phyloP scores from a whole-genome alignment of 495 filamentous ascomycete genomes.

The Penicillium robsamsonii region DNA sequence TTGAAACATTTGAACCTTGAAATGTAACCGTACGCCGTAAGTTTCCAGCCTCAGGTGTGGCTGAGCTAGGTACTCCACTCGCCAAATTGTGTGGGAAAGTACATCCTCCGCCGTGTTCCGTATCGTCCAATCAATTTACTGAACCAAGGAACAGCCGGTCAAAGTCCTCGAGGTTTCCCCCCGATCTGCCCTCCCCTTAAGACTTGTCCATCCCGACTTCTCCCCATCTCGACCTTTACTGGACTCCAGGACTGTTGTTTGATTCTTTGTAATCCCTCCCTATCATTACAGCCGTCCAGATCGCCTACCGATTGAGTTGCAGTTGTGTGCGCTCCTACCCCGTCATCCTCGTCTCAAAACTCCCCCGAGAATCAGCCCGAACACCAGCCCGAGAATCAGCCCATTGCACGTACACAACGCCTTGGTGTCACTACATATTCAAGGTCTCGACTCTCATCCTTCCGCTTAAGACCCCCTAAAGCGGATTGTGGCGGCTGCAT shows the following conservation, averaged over 20 bases:
- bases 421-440: not conserved
- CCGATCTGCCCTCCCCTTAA: slow-evolving; percentile 8
- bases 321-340: slow-evolving; percentile 2
- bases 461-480: slow-evolving; percentile 8
- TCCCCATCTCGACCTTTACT: not conserved
- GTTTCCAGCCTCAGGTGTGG: slow-evolving; percentile 16
- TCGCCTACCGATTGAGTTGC: slow-evolving; percentile 1
- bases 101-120: slow-evolving; percentile 13
- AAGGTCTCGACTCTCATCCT: slow-evolving; percentile 7
- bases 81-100: slow-evolving; percentile 7
- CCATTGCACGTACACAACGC: slow-evolving; percentile 14
- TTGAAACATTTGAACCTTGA: slow-evolving; percentile 6
- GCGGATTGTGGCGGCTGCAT: slow-evolving; percentile 13
- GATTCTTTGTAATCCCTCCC: not conserved
- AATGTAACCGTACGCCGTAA: slow-evolving; percentile 7
- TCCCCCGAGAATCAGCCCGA: not conserved
- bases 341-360: slow-evolving; percentile 9
- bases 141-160: slow-evolving; percentile 12
- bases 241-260: not conserved
- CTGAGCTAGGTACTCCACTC: slow-evolving; percentile 7
- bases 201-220: slow-evolving; percentile 1
- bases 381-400: slow-evolving; percentile 2
- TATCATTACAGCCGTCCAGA: not conserved
- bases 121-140: slow-evolving; percentile 11
- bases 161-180: slow-evolving; percentile 11